Percentiles rank a stretch among this genome's conserved stretches.
Conservation (phyloP, 1,139 yeast genomes). For the Hemisphaericaspora subhashii region DNA sequence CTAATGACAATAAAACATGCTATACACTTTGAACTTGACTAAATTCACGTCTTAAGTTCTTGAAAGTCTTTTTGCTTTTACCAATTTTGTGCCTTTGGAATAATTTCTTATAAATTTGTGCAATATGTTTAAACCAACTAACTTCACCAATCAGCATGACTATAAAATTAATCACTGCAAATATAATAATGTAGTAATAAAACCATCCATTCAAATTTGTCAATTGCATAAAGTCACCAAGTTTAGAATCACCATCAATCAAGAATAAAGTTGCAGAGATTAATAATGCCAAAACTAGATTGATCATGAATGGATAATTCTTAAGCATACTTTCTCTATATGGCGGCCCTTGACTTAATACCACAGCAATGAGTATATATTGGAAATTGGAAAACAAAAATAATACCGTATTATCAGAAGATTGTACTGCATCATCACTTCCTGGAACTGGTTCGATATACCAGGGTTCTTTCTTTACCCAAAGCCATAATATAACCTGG, state of each 20-base stretch:
- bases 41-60: conserved; percentile 33
- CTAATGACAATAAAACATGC: background rate
- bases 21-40: conserved; percentile 15
- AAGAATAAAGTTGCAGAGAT: conserved; percentile 53
- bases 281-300: conserved; percentile 50
- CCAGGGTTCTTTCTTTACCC: conserved; percentile 66
- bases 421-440: conserved; percentile 77
- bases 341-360: conserved; percentile 92
- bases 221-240: conserved; percentile 75
- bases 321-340: conserved; percentile 74
- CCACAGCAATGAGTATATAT: conserved; percentile 79
- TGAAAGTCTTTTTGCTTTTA: conserved; percentile 41
- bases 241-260: conserved; percentile 46
- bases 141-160: conserved; percentile 48
- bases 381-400: conserved; percentile 85
- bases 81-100: conserved; percentile 20
- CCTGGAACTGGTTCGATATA: conserved; percentile 81
- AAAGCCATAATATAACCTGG: conserved; percentile 68
- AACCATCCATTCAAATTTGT: conserved; percentile 57
- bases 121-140: conserved; percentile 28
- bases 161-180: conserved; percentile 52
- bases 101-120: conserved; percentile 30
- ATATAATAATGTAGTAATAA: conserved; percentile 48
- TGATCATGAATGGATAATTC: conserved; percentile 70
- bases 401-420: conserved; percentile 85